Evolutionary conservation across 179 eudicot genomes (phyloP).

Genomic region (Spinacia oleracea): DNA sequence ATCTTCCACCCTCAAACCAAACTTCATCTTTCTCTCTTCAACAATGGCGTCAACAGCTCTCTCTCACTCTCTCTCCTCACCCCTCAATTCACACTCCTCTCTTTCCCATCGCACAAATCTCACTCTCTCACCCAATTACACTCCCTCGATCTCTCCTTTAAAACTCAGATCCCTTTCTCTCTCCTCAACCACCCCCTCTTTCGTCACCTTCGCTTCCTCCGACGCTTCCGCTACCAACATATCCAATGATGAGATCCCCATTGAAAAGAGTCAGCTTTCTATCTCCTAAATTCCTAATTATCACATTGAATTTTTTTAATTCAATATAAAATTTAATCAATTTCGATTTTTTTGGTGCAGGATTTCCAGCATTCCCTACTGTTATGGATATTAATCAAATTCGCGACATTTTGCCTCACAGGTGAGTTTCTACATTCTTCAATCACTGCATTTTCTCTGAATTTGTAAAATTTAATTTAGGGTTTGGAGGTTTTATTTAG

Average conservation of each 20-base stretch:
- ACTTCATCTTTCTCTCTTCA: conserved; percentile 1
- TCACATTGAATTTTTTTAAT: neutral
- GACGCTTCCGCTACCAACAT: conserved; percentile 18
- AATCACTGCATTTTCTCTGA: neutral
- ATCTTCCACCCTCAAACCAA: neutral
- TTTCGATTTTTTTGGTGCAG: conserved; percentile 36
- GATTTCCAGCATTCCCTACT: conserved; percentile 76
- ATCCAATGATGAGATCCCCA: conserved; percentile 47
- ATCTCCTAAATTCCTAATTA: neutral
- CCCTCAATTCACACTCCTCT: conserved; percentile 31
- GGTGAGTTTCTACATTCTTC: conserved; percentile 43
- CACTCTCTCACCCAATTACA: conserved; percentile 17
- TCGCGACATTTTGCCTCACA: conserved; percentile 88
- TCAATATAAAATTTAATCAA: neutral
- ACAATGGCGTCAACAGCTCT: conserved; percentile 65
- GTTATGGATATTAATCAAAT: conserved; percentile 92
- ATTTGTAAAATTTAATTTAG: neutral
- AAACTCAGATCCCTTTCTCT: conserved; percentile 45
- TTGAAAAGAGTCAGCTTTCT: conserved; percentile 60
- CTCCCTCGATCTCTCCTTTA: conserved; percentile 7
- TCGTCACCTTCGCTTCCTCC: conserved; percentile 41
- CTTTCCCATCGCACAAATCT: conserved; percentile 18
- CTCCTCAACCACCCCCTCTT: conserved; percentile 26
- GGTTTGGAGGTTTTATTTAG: conserved; percentile 2
- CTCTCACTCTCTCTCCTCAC: conserved; percentile 43